Base-by-base conservation (phyloP, 1,284 basidiomycete species). In the Leccinum pallidistipes region DNA sequence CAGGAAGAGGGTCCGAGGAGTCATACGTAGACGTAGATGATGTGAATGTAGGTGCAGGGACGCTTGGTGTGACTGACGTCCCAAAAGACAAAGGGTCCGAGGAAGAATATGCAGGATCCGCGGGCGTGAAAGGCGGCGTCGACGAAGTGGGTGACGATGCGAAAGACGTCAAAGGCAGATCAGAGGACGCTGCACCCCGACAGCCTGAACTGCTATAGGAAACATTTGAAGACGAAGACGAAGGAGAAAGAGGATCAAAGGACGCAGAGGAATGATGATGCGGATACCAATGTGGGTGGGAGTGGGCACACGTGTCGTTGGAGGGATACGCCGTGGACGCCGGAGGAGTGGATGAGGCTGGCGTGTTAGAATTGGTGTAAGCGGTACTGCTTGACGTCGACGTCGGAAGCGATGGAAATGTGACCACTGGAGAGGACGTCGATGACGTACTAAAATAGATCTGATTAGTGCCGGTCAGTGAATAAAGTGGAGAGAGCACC, bases 401-500 rank as follows among this genome's bases (percentile, higher is more conserved):
- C 5, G 58, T 57, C 10, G 64, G 36, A 32, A 40, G 14, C 6
- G 53, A 49, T 36, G 68, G 63, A 47, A 57, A 62, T 2, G 63
- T 64, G 40, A 52, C 64, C 8, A 11, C 34, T 11, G 29, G 7
- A 38, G 58, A 62, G 18, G 57, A 50, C 16, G 56, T 29, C 45
- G 43, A 18, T 5, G 31, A 18, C 36, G 47, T 53, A 40, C 34
- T 53, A 12, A 27, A 53, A 45, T 36, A 10, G 7, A 34, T n/a
- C 21, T 10, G 52, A 18, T 21, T 24, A 55, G 31, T 45, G 27
- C 36, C 45, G 43, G 24, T 24, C 38, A 53, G 55, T 57, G 47
- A 34, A 47, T 10, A 60, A 57, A 24, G 63, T 65, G n/a, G 63
- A 43, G 63, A 43, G 9, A 61, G 56, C 5, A 60, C 60, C 24